Conservation (phyloP, 768 basidiomycete species). For the Boletales sp. region DNA sequence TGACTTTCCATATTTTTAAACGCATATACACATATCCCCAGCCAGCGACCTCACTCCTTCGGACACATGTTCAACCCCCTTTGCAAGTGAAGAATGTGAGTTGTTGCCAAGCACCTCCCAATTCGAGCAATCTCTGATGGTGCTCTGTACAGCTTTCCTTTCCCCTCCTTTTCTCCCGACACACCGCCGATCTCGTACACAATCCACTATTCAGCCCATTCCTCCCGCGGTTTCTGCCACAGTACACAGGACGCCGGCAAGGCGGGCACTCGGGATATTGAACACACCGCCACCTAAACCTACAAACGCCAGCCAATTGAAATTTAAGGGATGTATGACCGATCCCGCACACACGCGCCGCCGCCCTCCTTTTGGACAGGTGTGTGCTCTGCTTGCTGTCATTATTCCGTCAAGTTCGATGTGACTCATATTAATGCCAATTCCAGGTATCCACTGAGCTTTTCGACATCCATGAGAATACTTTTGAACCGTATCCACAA, state of each 20-base stretch:
- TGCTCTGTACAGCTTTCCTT: constrained; percentile 43
- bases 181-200: constrained; percentile 55
- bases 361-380: constrained; percentile 39
- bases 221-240: constrained; percentile 22
- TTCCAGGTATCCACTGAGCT: constrained; percentile 49
- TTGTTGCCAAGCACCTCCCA: constrained; percentile 13
- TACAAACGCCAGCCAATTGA: constrained; percentile 49
- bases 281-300: constrained; percentile 68
- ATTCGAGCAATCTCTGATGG: constrained; percentile 19
- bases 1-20: constrained; percentile 3
- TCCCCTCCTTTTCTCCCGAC: constrained; percentile 56
- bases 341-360: constrained; percentile 60
- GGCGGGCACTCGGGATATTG: constrained; percentile 36
- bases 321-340: constrained; percentile 67
- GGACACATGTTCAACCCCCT: constrained; percentile 46
- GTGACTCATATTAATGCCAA: constrained; percentile 16
- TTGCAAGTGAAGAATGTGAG: constrained; percentile 50
- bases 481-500: constrained; percentile 49
- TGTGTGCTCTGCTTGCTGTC: constrained; percentile 12
- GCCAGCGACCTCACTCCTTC: constrained; percentile 49
- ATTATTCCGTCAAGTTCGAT: constrained; percentile 8
- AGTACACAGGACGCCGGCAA: constrained; percentile 29
- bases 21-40: constrained; percentile 43
- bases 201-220: constrained; percentile 46
- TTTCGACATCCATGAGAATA: constrained; percentile 75